phyloP scores from a whole-genome alignment of 2,329 filamentous ascomycete genomes.

The Colletotrichum gloeosporioides region DNA sequence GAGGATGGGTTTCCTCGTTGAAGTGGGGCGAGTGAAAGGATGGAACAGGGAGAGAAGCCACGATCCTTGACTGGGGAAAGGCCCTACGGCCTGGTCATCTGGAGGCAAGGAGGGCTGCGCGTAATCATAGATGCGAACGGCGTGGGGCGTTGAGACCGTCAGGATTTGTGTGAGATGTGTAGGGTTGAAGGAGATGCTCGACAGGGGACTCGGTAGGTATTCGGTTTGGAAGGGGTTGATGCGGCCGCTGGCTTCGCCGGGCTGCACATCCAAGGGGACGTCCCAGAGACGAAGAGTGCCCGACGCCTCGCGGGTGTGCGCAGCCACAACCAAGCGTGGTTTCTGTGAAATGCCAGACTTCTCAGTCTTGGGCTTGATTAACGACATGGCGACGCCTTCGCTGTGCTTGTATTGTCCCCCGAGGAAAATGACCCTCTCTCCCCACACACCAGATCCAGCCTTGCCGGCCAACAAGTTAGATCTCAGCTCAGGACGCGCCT shows the following conservation, averaged over 20 bases:
- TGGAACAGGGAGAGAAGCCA: constrained; percentile 70
- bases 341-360: constrained; percentile 15
- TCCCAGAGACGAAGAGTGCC: constrained; percentile 66
- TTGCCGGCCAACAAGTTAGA: constrained; percentile 55
- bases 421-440: constrained; percentile 61
- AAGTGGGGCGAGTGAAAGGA: constrained; percentile 55
- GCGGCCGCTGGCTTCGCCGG: constrained; percentile 25
- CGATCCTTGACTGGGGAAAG: constrained; percentile 63
- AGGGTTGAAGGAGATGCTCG: constrained; percentile 65
- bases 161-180: constrained; percentile 64
- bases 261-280: constrained; percentile 52
- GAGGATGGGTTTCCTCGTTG: constrained; percentile 63
- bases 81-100: constrained; percentile 55
- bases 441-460: constrained; percentile 68
- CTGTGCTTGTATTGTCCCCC: constrained; percentile 58
- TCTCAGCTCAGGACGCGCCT: constrained; percentile 58
- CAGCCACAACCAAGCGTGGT: constrained; percentile 60
- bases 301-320: constrained; percentile 64
- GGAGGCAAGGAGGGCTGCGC: constrained; percentile 55
- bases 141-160: constrained; percentile 58
- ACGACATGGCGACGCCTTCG: constrained; percentile 60
- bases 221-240: constrained; percentile 65
- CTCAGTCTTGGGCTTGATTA: constrained; percentile 46
- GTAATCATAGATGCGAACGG: constrained; percentile 68
- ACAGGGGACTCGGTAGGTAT: constrained; percentile 59